Percentiles rank a stretch among this genome's conserved stretches.
Evolutionary conservation across 352 stramenopile genomes (phyloP).

Genomic region (Paralagenidium karlingii): DNA sequence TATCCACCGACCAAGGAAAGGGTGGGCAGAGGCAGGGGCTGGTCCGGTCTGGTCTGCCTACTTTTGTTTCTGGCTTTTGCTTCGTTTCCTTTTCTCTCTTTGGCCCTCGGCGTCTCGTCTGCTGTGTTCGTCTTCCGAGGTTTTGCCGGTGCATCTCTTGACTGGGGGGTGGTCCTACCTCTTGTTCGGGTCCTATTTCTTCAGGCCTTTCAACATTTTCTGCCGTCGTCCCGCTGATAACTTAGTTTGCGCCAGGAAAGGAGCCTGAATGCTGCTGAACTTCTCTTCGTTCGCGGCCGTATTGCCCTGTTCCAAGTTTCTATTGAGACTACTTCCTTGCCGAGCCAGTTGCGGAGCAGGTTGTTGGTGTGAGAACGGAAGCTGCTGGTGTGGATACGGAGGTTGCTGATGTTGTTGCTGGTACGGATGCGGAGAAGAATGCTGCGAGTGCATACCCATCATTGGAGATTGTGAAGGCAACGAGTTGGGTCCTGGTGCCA

Average conservation of each 20-base stretch:
- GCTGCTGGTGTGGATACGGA: not conserved
- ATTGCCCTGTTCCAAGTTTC: constrained; percentile 16
- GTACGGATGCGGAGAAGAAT: not conserved
- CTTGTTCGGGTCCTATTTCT: constrained; percentile 55
- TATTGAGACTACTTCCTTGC: constrained; percentile 24
- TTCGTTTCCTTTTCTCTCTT: constrained; percentile 3
- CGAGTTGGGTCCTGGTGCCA: no score
- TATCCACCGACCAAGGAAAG: no score
- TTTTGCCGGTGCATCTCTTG: no score
- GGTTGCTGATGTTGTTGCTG: not conserved
- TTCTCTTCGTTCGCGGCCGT: constrained; percentile 57
- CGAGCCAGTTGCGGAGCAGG: not conserved
- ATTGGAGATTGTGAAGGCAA: no score
- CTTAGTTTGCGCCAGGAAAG: constrained; percentile 79
- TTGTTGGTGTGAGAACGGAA: not conserved
- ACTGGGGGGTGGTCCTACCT: no score
- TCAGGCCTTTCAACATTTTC: constrained; percentile 84
- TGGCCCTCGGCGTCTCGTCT: constrained; percentile 12
- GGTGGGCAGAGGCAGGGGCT: no score
- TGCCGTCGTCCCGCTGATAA: constrained; percentile 71
- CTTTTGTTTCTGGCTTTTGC: constrained; percentile 2
- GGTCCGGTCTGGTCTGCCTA: constrained; percentile 1
- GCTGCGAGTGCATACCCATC: no score
- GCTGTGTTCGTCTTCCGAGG: no score
- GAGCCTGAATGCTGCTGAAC: constrained; percentile 78